These are phyloP conservation scores for Pisolithus marmoratus DNA, from an alignment of 768 basidiomycete species.

Conservation along the genomic window DNA sequence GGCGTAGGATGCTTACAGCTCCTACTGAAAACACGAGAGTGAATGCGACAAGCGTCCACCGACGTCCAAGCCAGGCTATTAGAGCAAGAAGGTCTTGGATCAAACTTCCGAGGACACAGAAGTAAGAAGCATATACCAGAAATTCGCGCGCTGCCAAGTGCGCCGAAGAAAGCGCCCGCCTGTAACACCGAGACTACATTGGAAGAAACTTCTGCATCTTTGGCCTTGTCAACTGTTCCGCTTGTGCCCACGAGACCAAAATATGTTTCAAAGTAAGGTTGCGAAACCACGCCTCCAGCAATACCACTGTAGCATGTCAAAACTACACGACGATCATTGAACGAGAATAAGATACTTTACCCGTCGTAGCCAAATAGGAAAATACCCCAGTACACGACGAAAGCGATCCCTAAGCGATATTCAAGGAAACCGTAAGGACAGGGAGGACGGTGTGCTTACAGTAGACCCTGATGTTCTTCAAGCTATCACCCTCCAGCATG, in stretches of 20 bases:
- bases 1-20: constrained; percentile 43
- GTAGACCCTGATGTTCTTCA: constrained; percentile 60
- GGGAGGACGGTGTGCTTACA: constrained; percentile 33
- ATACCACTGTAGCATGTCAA: constrained; percentile 40
- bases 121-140: constrained; percentile 42
- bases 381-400: constrained; percentile 73
- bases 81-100: neutral
- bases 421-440: neutral
- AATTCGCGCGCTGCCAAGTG: constrained; percentile 51
- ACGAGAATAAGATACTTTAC: constrained; percentile 34
- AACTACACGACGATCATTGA: too few relatives aligned
- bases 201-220: constrained; percentile 42
- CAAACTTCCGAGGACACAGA: neutral
- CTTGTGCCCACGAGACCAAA: constrained; percentile 15
- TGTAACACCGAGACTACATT: constrained; percentile 90
- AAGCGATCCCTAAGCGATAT: constrained; percentile 52
- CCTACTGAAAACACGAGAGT: constrained; percentile 63
- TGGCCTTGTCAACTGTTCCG: constrained; percentile 34
- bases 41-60: constrained; percentile 56
- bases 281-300: constrained; percentile 64
- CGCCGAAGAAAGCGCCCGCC: constrained; percentile 78
- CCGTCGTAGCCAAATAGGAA: constrained; percentile 79
- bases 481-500: constrained; percentile 6
- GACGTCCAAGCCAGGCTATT: constrained; percentile 60
- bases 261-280: constrained; percentile 13